Evolutionary conservation across 2,329 filamentous ascomycete species (phyloP).

Genomic region (Apiospora rasikravindrae): DNA sequence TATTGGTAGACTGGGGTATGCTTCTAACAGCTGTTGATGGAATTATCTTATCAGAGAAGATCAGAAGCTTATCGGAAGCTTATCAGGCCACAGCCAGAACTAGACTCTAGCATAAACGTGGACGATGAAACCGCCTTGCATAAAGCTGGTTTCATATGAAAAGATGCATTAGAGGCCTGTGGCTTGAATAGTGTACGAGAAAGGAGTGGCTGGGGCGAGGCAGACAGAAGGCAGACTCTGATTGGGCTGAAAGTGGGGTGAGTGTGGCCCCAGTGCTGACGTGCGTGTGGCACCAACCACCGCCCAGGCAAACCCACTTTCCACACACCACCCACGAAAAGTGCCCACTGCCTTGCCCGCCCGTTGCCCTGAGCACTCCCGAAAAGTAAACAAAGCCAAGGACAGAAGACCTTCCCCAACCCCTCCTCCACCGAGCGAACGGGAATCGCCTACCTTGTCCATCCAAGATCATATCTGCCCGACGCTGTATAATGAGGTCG

Average conservation of each 20-base stretch:
- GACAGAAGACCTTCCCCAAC: constrained; percentile 2
- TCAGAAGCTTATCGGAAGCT: constrained; percentile 3
- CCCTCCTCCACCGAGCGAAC: background rate
- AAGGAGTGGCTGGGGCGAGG: background rate
- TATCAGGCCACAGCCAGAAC: background rate
- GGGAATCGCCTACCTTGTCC: constrained; percentile 15
- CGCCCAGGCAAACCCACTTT: background rate
- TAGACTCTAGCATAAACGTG: constrained; percentile 8
- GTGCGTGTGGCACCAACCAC: constrained; percentile 5
- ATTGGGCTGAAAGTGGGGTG: constrained; percentile 10
- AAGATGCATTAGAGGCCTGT: background rate
- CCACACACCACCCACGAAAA: background rate
- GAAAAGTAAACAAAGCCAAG: constrained; percentile 1
- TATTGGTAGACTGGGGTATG: background rate
- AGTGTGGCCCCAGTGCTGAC: background rate
- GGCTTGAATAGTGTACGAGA: background rate
- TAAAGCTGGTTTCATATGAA: background rate
- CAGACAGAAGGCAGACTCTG: too few relatives aligned
- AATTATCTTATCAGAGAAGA: background rate
- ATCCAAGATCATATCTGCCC: constrained; percentile 14
- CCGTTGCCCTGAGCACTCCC: constrained; percentile 1
- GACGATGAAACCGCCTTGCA: background rate
- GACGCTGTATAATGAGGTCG: constrained; percentile 13
- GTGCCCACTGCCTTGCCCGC: background rate
- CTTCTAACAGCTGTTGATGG: background rate